Conservation (phyloP, 73 alveolate genomes). For the Paramecium biaurelia region DNA sequence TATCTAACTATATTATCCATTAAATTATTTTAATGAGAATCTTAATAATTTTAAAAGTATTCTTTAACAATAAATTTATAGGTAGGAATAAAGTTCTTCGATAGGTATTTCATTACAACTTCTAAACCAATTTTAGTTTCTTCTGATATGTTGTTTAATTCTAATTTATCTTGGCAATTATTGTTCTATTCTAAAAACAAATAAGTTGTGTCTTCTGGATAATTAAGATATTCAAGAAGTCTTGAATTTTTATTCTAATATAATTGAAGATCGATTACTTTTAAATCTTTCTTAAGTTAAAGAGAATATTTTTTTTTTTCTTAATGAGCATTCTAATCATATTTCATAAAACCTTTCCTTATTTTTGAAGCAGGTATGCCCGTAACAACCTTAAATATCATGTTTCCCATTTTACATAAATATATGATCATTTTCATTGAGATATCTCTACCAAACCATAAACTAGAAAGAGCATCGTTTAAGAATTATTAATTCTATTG, state of each 20-base stretch:
- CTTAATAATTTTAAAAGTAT: background rate
- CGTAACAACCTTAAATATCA: background rate
- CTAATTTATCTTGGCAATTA: background rate
- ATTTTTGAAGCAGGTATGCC: background rate
- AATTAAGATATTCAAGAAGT: background rate
- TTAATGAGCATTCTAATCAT: background rate
- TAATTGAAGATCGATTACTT: background rate
- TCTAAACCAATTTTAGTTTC: background rate
- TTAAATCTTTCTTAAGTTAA: background rate
- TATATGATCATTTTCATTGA: background rate
- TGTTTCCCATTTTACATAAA: background rate
- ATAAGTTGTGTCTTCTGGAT: background rate
- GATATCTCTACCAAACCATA: slow-evolving; percentile 6
- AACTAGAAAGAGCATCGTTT: background rate
- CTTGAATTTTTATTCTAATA: background rate
- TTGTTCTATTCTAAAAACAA: background rate
- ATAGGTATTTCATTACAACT: background rate
- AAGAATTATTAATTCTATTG: background rate
- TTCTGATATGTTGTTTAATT: background rate
- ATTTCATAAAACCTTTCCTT: background rate
- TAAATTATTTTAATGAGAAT: background rate
- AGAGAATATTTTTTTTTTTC: background rate
- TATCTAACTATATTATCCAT: background rate
- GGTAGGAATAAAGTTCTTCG: background rate
- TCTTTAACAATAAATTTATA: background rate